phyloP scores from a whole-genome alignment of 768 basidiomycete species.

The Boletus insuetus region DNA sequence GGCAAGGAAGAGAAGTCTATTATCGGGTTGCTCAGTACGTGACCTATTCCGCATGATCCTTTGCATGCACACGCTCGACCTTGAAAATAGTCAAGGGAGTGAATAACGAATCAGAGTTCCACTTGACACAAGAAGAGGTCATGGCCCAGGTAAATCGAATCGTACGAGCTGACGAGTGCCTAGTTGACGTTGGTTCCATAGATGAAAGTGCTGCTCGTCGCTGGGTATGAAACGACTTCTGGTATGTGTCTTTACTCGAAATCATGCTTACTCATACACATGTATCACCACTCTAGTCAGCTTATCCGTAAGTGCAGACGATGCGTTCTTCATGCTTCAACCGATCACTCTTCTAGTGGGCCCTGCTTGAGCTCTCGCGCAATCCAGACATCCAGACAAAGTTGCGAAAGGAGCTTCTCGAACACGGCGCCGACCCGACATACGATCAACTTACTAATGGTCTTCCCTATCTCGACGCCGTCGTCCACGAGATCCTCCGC shows the following conservation, averaged over 20 bases:
- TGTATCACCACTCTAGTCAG: slow-evolving; percentile 4
- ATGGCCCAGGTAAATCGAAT: slow-evolving; percentile 17
- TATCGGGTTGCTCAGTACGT: slow-evolving; percentile 24
- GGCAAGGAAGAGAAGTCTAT: slow-evolving; percentile 25
- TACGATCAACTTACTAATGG: slow-evolving; percentile 50
- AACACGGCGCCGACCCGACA: slow-evolving; percentile 45
- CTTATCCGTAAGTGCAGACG: slow-evolving; percentile 5
- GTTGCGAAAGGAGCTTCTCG: slow-evolving; percentile 47
- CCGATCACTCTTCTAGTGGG: slow-evolving; percentile 40
- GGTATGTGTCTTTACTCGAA: neutral
- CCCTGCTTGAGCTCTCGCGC: slow-evolving; percentile 52
- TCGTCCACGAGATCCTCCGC: slow-evolving; percentile 44
- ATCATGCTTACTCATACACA: neutral
- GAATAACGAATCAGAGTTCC: slow-evolving; percentile 19
- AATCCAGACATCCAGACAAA: slow-evolving; percentile 44
- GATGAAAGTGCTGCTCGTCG: slow-evolving; percentile 17
- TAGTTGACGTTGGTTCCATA: neutral
- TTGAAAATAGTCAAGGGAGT: slow-evolving; percentile 35
- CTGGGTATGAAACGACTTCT: slow-evolving; percentile 24
- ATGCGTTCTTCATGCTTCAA: neutral
- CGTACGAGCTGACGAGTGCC: neutral
- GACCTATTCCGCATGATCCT: slow-evolving; percentile 16
- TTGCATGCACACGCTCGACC: neutral
- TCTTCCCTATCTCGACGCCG: slow-evolving; percentile 55
- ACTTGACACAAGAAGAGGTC: slow-evolving; percentile 30